Evolutionary conservation across 2,329 filamentous ascomycete genomes (phyloP).

Genomic region (Ceratocystis cubensis): DNA sequence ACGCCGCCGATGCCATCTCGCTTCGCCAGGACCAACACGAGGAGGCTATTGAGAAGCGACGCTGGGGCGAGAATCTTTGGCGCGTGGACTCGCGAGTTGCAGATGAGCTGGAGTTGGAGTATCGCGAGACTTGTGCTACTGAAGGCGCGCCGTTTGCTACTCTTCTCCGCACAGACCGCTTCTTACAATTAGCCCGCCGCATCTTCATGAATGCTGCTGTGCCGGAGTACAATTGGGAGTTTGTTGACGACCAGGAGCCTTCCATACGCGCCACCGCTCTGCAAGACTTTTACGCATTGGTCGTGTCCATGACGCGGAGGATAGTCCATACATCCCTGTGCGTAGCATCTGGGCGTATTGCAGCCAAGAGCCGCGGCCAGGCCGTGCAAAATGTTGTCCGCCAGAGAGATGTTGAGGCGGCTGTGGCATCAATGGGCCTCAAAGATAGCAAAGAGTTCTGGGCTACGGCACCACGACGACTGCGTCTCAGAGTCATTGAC

Average conservation of each 20-base stretch:
- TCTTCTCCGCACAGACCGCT: conserved; percentile 47
- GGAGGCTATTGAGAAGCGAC: conserved; percentile 43
- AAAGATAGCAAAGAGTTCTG: conserved; percentile 34
- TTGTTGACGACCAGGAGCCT: conserved; percentile 45
- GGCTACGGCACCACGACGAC: conserved; percentile 36
- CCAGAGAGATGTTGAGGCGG: conserved; percentile 37
- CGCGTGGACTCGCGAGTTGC: conserved; percentile 41
- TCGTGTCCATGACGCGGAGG: conserved; percentile 54
- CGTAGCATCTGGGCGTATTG: conserved; percentile 56
- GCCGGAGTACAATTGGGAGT: conserved; percentile 55
- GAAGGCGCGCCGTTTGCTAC: conserved; percentile 36
- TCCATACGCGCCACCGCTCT: conserved; percentile 63
- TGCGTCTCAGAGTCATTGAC: conserved; percentile 38
- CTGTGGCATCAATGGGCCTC: conserved; percentile 32
- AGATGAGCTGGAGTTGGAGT: conserved; percentile 24
- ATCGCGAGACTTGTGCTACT: conserved; percentile 8
- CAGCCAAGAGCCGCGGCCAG: conserved; percentile 33
- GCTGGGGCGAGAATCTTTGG: conserved; percentile 51
- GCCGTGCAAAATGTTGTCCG: conserved; percentile 24
- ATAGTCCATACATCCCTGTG: conserved; percentile 58
- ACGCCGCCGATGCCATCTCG: conserved; percentile 53
- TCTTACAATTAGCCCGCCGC: conserved; percentile 50
- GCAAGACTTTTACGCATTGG: conserved; percentile 60
- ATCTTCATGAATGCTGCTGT: conserved; percentile 64
- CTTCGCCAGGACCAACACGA: conserved; percentile 53